Evolutionary conservation across 306 rosid genomes (phyloP), one percentile per base, ranked within the genome.

Genomic region (Luffa acutangula): DNA sequence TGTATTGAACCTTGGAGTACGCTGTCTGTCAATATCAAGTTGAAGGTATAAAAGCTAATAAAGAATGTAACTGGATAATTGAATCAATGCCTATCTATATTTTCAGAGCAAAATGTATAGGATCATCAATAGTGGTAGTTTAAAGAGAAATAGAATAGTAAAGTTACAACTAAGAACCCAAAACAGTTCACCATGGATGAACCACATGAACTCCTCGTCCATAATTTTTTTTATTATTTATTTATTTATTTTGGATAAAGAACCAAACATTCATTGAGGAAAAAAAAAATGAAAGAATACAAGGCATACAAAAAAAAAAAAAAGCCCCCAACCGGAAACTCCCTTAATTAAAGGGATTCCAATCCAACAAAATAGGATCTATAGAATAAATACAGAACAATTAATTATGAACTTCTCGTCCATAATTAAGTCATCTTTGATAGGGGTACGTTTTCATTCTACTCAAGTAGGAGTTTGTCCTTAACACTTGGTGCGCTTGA

Each of bases 1-100:
- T 88, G 86, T 81, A 72, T 42, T 71, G 90, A 80, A 39, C 80
- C 75, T 74, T 83, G 86, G n/a, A 78, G 80, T 78, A 77, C 80
- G 65, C 79, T 76, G 80, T 89, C 90, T 65, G 83, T 83, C 79
- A 87, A 72, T 82, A 63, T 41, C 73, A 76, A 21, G 79, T 69
- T 53, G 77, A 60, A 33, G 53, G 64, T 52, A 60, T 39, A 43
- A 84, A 80, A 78, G 12, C 33, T 57, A 65, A 48, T n/a, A 56
- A 77, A 39, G 25, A 72, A 21, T 7, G 20, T 39, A 17, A 39
- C 52, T 41, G 15, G 39, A 58, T 12, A 58, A 9, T 15, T 36
- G 36, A 75, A 76, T 54, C 62, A 33, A 46, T 15, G 43, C 4
- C 74, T 36, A 64, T 33, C 6, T 14, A 11, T 66, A 41, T 6